Base-by-base conservation (phyloP, 2,329 filamentous ascomycete genomes). In the Trichophyton benhamiae region DNA sequence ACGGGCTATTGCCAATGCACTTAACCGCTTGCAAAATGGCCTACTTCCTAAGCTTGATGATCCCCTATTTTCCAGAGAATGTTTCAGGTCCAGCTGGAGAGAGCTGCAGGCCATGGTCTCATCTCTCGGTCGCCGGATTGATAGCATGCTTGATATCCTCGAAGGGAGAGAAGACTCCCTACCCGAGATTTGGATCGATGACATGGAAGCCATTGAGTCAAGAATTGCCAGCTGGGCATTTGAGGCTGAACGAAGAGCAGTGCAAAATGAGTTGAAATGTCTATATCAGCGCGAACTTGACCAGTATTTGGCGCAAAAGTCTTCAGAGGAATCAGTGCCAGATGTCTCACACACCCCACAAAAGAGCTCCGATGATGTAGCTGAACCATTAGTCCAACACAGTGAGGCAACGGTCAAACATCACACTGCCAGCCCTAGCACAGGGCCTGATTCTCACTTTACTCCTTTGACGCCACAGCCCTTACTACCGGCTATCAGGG, bases 141-240 rank as follows among this genome's bases (percentile, higher is more conserved):
- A 99, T 72, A 83, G 81, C 58, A 90, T 96, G 82, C 80, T 99
- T 13, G 91, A 99, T 73, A 81, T 83, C 36, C 79, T 97, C 1
- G 94, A 97, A 72, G 91, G 90, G 1, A 80, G 85, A 60, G 80
- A 87, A 49, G 94, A 99, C 68, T 89, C 87, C 0, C 77, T 99
- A 8, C 94, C 94, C 0, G 88, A 95, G 46, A 72, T 78, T 30
- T 99, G 92, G 94, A 83, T 97, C 61, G 89, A 95, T 67, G 82
- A 86, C 3, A 87, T 97, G 76, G 94, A 97, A 72, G 75, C 76
- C 0, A 78, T 95, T 3, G 94, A 99, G 72, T 78, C 81, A 9
- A 82, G 86, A 33, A 96, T 92, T 72, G 83, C 85, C 6, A 82
- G 85, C 25, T 99, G 94, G 94, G 84, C 86, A 49, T 85, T 87